A percentile compares a stretch with the other conserved stretches of the same genome.
Conservation (phyloP, 129 eudicot genomes). For the Flaveria linearis region DNA sequence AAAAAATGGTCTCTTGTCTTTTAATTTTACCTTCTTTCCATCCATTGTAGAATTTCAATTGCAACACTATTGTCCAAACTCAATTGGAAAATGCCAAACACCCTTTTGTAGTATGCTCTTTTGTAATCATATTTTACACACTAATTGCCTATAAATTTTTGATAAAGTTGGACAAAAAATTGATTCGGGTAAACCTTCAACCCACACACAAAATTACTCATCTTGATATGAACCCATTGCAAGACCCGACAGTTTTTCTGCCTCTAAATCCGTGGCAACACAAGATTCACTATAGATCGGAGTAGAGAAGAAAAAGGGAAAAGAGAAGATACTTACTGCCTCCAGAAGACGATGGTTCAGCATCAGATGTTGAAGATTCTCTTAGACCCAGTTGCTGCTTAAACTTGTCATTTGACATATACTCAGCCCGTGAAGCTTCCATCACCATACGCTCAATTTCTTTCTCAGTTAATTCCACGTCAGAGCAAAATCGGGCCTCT, state of each 20-base stretch:
- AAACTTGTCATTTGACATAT: slow-evolving; percentile 70
- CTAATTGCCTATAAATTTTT: background rate
- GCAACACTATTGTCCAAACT: background rate
- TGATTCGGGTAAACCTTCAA: background rate
- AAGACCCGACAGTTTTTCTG: background rate
- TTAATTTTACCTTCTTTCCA: background rate
- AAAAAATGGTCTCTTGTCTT: background rate
- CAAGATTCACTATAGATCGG: background rate
- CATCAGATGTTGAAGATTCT: slow-evolving; percentile 87
- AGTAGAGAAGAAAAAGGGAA: background rate
- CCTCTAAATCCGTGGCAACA: background rate
- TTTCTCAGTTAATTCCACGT: slow-evolving; percentile 92
- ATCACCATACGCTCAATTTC: slow-evolving; percentile 98
- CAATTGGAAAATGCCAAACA: background rate
- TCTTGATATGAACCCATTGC: background rate
- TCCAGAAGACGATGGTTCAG: slow-evolving; percentile 98
- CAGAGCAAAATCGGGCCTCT: slow-evolving; percentile 93
- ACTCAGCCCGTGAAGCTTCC: slow-evolving; percentile 97
- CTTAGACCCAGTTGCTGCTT: slow-evolving; percentile 66
- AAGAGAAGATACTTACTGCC: slow-evolving; percentile 53
- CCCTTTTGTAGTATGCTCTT: background rate
- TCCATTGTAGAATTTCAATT: background rate
- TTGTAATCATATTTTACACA: background rate
- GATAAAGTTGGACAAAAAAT: background rate
- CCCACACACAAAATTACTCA: background rate